Evolutionary conservation across 2,329 filamentous ascomycete species (phyloP).

Genomic region (Ophiostoma sp.): DNA sequence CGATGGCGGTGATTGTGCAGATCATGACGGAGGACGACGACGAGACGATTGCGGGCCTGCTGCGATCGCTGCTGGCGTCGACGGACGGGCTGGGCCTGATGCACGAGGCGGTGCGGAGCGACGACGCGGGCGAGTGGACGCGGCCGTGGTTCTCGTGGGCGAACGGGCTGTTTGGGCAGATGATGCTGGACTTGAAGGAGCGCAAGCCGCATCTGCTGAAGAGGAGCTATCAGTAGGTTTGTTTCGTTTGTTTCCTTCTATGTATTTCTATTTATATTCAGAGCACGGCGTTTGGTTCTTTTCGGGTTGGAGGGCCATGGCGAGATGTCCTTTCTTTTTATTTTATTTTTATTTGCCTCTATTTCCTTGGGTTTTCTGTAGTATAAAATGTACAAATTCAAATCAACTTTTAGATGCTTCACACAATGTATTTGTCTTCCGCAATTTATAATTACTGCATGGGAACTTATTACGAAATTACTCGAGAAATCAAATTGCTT

Average conservation of each 20-base stretch:
- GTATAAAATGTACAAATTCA: too few species aligned
- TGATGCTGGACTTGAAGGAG: constrained; percentile 67
- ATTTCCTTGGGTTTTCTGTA: too few species aligned
- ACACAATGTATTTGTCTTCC: too few species aligned
- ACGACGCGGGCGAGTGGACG: constrained; percentile 53
- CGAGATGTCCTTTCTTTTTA: background rate
- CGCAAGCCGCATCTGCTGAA: constrained; percentile 63
- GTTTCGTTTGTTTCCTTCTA: constrained; percentile 15
- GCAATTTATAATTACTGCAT: too few species aligned
- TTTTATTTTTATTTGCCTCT: background rate
- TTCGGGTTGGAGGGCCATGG: background rate
- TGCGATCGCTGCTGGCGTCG: constrained; percentile 52
- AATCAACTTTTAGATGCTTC: too few species aligned
- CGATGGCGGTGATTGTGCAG: constrained; percentile 63
- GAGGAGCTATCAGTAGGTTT: constrained; percentile 43
- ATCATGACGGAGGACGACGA: constrained; percentile 60
- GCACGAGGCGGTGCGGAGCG: constrained; percentile 64
- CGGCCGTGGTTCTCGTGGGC: constrained; percentile 70
- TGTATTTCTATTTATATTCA: background rate
- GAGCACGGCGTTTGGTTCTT: background rate
- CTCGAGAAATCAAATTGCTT: too few species aligned
- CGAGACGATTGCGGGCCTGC: constrained; percentile 51
- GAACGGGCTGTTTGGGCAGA: constrained; percentile 82
- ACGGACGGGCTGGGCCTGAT: constrained; percentile 59
- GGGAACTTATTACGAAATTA: too few species aligned